Evolutionary conservation across 306 rosid genomes (phyloP).

Genomic region (Vigna hirtella): DNA sequence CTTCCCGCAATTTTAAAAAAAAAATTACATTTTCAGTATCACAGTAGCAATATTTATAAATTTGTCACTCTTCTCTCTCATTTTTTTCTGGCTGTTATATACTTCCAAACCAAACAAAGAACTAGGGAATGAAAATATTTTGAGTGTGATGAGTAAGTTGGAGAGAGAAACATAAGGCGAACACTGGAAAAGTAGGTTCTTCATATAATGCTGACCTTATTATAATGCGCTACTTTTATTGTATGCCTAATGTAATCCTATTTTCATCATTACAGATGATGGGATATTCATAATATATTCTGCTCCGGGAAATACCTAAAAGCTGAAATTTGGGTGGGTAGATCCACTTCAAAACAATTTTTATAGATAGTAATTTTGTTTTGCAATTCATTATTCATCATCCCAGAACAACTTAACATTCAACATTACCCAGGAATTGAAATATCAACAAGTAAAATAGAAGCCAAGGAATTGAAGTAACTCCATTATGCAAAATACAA

Average conservation of each 20-base stretch:
- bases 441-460: too few species aligned
- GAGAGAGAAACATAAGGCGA: not conserved
- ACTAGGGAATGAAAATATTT: not conserved
- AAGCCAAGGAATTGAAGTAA: constrained; percentile 12
- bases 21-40: too few species aligned
- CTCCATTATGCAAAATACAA: not conserved
- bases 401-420: not conserved
- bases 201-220: not conserved
- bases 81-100: too few species aligned
- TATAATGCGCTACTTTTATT: not conserved
- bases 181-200: not conserved
- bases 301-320: too few species aligned
- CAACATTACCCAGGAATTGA: not conserved
- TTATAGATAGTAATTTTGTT: too few species aligned
- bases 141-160: not conserved
- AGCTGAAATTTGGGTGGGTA: not conserved
- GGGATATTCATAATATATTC: not conserved
- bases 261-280: not conserved
- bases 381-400: not conserved
- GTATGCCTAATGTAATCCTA: not conserved
- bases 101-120: not conserved
- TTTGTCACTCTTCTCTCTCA: too few species aligned
- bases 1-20: too few species aligned
- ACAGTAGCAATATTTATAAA: too few species aligned
- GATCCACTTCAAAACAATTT: not conserved